These are phyloP conservation scores for Phytophthora sp. DNA, from an alignment of 352 stramenopile species.

Conservation along the genomic window DNA sequence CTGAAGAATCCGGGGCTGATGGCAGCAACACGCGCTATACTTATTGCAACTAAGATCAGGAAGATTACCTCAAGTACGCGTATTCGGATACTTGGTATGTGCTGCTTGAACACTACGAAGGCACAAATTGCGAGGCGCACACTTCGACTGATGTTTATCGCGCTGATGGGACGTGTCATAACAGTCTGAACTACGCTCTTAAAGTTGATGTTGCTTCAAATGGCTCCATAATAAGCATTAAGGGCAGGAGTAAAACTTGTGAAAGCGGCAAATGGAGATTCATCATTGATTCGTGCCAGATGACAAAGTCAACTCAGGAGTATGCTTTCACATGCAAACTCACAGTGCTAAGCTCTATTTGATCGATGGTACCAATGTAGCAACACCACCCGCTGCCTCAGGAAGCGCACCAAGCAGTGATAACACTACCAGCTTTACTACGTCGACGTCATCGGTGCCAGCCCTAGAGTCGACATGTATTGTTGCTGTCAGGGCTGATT, in stretches of 20 bases:
- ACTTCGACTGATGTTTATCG: conserved; percentile 10
- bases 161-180: conserved; percentile 13
- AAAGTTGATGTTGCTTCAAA: not conserved
- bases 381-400: not conserved
- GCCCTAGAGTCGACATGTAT: not conserved
- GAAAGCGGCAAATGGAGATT: not conserved
- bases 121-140: not conserved
- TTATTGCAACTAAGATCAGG: conserved; percentile 8
- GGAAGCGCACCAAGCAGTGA: not conserved
- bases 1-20: conserved; percentile 1
- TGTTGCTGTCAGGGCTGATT: too few species aligned
- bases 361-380: conserved; percentile 1
- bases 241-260: conserved; percentile 10
- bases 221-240: conserved; percentile 1
- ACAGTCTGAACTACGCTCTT: conserved; percentile 18
- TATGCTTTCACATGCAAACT: not conserved
- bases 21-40: conserved; percentile 2
- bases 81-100: conserved; percentile 5
- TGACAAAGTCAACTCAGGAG: conserved; percentile 4
- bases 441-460: not conserved
- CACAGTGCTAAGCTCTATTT: conserved; percentile 2
- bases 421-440: not conserved
- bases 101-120: conserved; percentile 13
- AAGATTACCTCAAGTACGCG: conserved; percentile 1
- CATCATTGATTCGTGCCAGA: not conserved